Conservation (phyloP, 1,139 yeast species). For the Zygosaccharomyces sapae region DNA sequence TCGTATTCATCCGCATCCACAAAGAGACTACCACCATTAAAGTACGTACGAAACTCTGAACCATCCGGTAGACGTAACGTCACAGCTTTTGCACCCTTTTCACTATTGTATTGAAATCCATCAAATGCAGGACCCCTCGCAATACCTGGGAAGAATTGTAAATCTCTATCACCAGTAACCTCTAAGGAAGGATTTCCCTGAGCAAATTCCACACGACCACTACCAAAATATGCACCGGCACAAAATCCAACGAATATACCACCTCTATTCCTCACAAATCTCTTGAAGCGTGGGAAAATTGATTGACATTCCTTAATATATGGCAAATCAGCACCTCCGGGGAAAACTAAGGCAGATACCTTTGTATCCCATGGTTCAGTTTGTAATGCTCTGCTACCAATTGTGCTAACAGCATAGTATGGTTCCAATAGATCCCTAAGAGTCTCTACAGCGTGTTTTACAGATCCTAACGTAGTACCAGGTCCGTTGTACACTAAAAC, state of each 20-base stretch:
- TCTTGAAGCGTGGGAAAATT: slow-evolving; percentile 63
- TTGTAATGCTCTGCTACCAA: slow-evolving; percentile 57
- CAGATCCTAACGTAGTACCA: slow-evolving; percentile 84
- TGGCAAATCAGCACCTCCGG: slow-evolving; percentile 97
- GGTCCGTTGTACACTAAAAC: slow-evolving; percentile 49
- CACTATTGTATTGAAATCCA: slow-evolving; percentile 77
- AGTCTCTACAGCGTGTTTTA: slow-evolving; percentile 76
- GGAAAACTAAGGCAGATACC: slow-evolving; percentile 76
- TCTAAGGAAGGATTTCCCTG: slow-evolving; percentile 65
- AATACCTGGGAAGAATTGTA: slow-evolving; percentile 74
- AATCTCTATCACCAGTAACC: slow-evolving; percentile 79
- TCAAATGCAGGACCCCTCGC: slow-evolving; percentile 76
- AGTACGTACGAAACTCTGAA: slow-evolving; percentile 37
- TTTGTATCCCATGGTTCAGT: slow-evolving; percentile 87
- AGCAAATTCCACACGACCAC: slow-evolving; percentile 78
- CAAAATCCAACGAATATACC: slow-evolving; percentile 85
- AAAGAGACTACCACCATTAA: slow-evolving; percentile 88
- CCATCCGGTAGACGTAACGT: slow-evolving; percentile 42
- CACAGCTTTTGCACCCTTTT: slow-evolving; percentile 67
- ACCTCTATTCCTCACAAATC: slow-evolving; percentile 64
- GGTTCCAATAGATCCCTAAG: slow-evolving; percentile 74
- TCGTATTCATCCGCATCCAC: slow-evolving; percentile 60
- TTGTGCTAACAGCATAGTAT: slow-evolving; percentile 76
- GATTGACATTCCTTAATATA: slow-evolving; percentile 51
- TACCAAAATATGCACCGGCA: slow-evolving; percentile 89